These are phyloP conservation scores for Alternaria tenuissima DNA, from an alignment of 2,329 filamentous ascomycete species.

Conservation along the genomic window DNA sequence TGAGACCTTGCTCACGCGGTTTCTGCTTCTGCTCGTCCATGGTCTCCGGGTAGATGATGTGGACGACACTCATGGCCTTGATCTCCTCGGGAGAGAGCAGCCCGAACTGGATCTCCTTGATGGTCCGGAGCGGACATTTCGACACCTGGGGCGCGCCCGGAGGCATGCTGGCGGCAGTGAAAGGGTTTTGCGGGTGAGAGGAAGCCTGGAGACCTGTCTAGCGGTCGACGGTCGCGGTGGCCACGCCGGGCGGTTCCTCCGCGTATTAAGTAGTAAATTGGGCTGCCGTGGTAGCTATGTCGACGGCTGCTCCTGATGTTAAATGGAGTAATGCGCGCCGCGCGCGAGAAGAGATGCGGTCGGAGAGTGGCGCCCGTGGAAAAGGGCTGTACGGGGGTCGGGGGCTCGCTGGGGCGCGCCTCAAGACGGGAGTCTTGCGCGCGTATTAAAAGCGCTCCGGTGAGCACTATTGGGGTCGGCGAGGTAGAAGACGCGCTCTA, in stretches of 20 bases:
- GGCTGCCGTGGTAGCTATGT: slow-evolving; percentile 31
- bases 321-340: slow-evolving; percentile 38
- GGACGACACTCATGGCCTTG: slow-evolving; percentile 96
- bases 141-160: slow-evolving; percentile 84
- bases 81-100: slow-evolving; percentile 98
- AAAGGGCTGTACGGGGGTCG: slow-evolving; percentile 41
- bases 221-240: slow-evolving; percentile 36
- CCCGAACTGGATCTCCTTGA: slow-evolving; percentile 99
- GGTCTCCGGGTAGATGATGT: slow-evolving; percentile 98
- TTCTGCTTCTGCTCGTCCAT: slow-evolving; percentile 96
- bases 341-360: slow-evolving; percentile 44
- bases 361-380: slow-evolving; percentile 35
- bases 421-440: slow-evolving; percentile 33
- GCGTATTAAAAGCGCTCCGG: slow-evolving; percentile 33
- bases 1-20: slow-evolving; percentile 89
- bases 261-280: slow-evolving; percentile 22
- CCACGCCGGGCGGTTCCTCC: slow-evolving; percentile 42
- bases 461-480: slow-evolving; percentile 34
- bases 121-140: slow-evolving; percentile 82
- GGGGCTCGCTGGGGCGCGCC: slow-evolving; percentile 40
- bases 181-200: slow-evolving; percentile 12
- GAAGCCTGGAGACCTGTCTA: slow-evolving; percentile 22
- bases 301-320: slow-evolving; percentile 20
- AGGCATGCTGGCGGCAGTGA: slow-evolving; percentile 66
- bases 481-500: slow-evolving; percentile 45